Base-by-base conservation (phyloP, 192 early-diverging fungal genomes). In the Kickxella alabastrina region DNA sequence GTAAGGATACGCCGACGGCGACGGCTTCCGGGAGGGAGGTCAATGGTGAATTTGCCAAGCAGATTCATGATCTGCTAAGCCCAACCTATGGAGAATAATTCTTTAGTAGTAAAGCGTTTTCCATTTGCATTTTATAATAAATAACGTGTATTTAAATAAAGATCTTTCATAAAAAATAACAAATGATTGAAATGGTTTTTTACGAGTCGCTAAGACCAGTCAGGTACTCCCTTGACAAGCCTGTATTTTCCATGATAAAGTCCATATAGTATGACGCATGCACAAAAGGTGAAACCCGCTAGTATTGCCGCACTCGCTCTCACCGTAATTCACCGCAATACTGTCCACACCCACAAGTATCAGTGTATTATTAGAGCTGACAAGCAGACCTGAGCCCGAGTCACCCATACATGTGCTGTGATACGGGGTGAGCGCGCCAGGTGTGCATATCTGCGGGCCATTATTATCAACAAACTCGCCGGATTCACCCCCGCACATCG, bases 31-130 rank as follows among this genome's bases (percentile, higher is more conserved):
- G 18, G 31, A 29, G 32, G 49, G 52, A 36, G 14, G 58, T 73
- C 28, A 73, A 73, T 39, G 54, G 52, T 21, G 57, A 73, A 50
- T 73, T 73, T 53, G 62, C 53, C 28, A 60, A 73, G 53, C 69
- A 73, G 45, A 65, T 73, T 46, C 54, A 52, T 9, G 47, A 57
- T 36, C 51, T 73, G 32, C 39, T 73, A 21, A 29, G 43, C 19
- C 69, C 69, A 18, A 41, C 38, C 10, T 71, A 71, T 15, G 68
- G 68, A 34, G 56, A 53, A 31, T 46, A 43, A 52, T n/a, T n/a
- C n/a, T n/a, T n/a, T n/a, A n/a, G n/a, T n/a, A n/a, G n/a, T n/a
- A n/a, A n/a, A n/a, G n/a, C n/a, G n/a, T 29, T 19, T 18, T 47
- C 18, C 24, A 46, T 21, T 47, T 6, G 2, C 24, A 17, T 18